Evolutionary conservation across 78 protist genomes (phyloP), one percentile per base, ranked within the genome.

Genomic region (Dictyostelium brefeldianum): DNA sequence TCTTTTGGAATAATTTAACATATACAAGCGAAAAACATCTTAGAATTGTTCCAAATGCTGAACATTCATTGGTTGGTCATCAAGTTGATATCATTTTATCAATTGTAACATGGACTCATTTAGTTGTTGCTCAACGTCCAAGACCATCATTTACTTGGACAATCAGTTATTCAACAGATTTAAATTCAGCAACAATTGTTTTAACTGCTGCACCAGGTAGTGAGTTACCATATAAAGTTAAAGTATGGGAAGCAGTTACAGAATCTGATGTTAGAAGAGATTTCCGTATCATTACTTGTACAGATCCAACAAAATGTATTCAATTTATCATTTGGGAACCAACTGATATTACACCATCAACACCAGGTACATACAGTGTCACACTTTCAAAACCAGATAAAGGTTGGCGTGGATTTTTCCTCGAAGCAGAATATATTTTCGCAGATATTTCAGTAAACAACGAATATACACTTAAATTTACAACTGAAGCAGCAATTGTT

Each of bases 31-130:
- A 94, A 20, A 71, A 77, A 53, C 91, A 77, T 75, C 51, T 75
- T 17, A 77, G 93, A 70, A 9, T 89, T 0, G 92, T 94, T 46
- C 94, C 93, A 73, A 94, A 94, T 80, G 94, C 96, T 5, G 96
- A 94, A 79, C 96, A 94, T 78, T 71, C 90, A 29, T 85, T 94
- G n/a, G 29, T 59, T 8, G 91, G 91, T 22, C 89, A 89, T 46
- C 91, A 77, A 78, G 25, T 54, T 25, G 96, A 94, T 65, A 78
- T 94, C 29, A 50, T 84, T 9, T 50, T 74, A 69, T 69, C 79
- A 12, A 85, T 94, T 47, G 96, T 85, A 7, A 65, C 92, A n/a
- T 74, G 84, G 11, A 9, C 15, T 12, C 50, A 57, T 17, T n/a
- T 81, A 18, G 53, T 48, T 29, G 14, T 53, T 25, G 15, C 48